A percentile compares a stretch with the other conserved stretches of the same genome.
These are phyloP conservation scores for Sarocladium strictum DNA, from an alignment of 2,329 filamentous ascomycete species.

Conservation along the genomic window DNA sequence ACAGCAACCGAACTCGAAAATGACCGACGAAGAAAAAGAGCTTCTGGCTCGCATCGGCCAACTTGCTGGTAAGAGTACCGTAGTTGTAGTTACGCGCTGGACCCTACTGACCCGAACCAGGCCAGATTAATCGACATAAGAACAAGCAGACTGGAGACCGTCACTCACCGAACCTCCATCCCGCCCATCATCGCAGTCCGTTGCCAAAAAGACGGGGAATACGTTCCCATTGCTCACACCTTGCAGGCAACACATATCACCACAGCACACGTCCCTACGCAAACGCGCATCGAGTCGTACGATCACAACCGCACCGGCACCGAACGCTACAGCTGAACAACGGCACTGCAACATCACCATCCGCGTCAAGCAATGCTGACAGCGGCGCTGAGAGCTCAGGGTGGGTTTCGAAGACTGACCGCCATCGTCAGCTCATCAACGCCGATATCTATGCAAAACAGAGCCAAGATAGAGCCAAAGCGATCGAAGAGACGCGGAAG, in stretches of 20 bases:
- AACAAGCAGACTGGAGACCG: constrained; percentile 46
- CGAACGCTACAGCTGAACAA: constrained; percentile 66
- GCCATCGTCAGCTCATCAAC: constrained; percentile 79
- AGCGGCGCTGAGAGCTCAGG: constrained; percentile 14
- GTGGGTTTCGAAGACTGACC: constrained; percentile 69
- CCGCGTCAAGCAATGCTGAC: constrained; percentile 21
- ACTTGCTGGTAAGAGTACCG: constrained; percentile 37
- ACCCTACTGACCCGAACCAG: constrained; percentile 32
- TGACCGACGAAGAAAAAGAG: constrained; percentile 46
- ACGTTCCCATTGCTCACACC: background rate
- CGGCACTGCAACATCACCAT: constrained; percentile 23
- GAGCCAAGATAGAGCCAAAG: constrained; percentile 59
- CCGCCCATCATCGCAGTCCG: constrained; percentile 30
- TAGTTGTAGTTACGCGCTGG: background rate
- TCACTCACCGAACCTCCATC: constrained; percentile 21
- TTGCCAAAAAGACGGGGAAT: constrained; percentile 10
- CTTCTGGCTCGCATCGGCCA: constrained; percentile 48
- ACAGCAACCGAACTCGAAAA: no score
- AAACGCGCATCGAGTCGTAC: constrained; percentile 28
- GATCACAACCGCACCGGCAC: constrained; percentile 35
- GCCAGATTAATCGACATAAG: constrained; percentile 76
- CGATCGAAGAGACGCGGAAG: constrained; percentile 63
- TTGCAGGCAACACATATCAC: constrained; percentile 26
- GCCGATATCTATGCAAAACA: constrained; percentile 72
- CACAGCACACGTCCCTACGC: constrained; percentile 27